Evolutionary conservation across 2,329 filamentous ascomycete genomes (phyloP), one percentile per base, ranked within the genome.

Genomic region (Botryotinia calthae): DNA sequence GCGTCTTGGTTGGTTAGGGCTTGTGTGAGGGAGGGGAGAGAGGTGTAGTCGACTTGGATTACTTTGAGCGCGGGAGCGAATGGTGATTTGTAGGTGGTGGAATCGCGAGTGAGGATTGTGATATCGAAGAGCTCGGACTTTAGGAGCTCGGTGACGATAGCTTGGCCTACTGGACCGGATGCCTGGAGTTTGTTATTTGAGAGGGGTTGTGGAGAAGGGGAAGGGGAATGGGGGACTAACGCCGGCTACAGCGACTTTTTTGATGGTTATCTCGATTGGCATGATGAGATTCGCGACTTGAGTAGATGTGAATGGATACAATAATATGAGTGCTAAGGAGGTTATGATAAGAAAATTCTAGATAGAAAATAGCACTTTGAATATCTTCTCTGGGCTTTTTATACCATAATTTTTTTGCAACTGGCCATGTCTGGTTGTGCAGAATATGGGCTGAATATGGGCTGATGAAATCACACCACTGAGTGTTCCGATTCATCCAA

Each of bases 61-160:
- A 78, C 74, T 42, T 71, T 73, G 34, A 80, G 67, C 18, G 75
- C 75, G 69, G 77, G 64, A 25, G 77, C 64, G 28, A 78, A 77
- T 22, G 18, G 65, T 31, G 65, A 31, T 58, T 77, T 76, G 14
- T 77, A 62, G 20, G 72, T 76, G 40, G 80, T 80, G 44, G 74
- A 74, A 14, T 78, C 71, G 1, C 81, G 81, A 28, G 79, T 79
- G 48, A 83, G 78, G 62, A 82, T 80, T 25, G 78, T 80, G 16
- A 81, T 77, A 16, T 75, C 77, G 74, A 81, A 81, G 62, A 76
- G 74, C 37, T 74, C 73, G 9, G 75, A 75, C 31, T 73, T 73
- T 42, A 81, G 76, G 34, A 82, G 78, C n/a, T 79, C 77, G 0
- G 73, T 71, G 22, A 82, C 69, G 51, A 82, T 79, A 4, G 77